Evolutionary conservation across 2,329 filamentous ascomycete species (phyloP), one percentile per base, ranked within the genome.

Genomic region (Monosporascus sp.): DNA sequence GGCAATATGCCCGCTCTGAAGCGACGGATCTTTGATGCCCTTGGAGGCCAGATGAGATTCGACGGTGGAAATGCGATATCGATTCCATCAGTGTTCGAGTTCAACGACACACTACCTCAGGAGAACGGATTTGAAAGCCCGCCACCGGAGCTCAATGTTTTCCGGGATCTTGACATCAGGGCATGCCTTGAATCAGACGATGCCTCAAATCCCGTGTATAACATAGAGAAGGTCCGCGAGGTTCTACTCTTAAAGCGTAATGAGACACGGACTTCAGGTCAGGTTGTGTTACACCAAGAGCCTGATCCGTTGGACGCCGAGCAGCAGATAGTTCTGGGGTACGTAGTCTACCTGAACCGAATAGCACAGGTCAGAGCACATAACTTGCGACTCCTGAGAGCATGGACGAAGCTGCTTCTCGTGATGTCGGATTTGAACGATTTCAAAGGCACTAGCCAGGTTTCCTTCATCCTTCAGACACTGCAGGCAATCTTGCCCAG

Each of bases 401-500:
- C 89, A 1, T 99, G 95, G 93, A 83, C 88, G 1, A 90, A 92
- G 62, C 78, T 97, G 31, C 73, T 96, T 47, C 83, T 91, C 50
- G 84, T 97, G 22, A 88, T 96, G 72, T 79, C 96, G 20, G 87
- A 91, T 61, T 85, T 83, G 52, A 90, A 90, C 59, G 88, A 94
- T 50, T 87, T 96, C 66, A 87, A 89, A 54, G 81, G 83, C 50
- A 82, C 82, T 2, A 82, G 81, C 31, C 87, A 87, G 64, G 85
- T 85, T 5, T 83, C 87, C 0, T 92, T 97, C 66, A 85, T 96
- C 52, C 73, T 97, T 11, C 90, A 96, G 66, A 86, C 89, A 0
- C 77, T 99, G 5, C 92, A 97, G 65, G 82, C 93, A 15, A 88
- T 95, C 48, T 78, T 97, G 6, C 92, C 94, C 0, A 95, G 90